These are phyloP conservation scores for Yamadazyma sp. DNA, from an alignment of 805 yeast species.

Conservation along the genomic window DNA sequence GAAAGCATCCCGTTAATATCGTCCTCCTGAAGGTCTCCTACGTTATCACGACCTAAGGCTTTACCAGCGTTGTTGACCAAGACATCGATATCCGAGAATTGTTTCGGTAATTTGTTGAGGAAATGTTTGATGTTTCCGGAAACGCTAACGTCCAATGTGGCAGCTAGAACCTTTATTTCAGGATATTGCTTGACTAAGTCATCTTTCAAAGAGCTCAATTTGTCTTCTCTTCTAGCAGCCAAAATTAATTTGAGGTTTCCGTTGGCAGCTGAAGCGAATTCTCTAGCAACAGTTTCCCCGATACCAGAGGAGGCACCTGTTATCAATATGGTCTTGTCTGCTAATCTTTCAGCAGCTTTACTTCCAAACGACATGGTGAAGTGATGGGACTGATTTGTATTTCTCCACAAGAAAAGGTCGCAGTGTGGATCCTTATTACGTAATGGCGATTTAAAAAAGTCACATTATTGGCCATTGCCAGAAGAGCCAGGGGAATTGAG, in stretches of 20 bases:
- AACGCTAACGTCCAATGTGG: constrained; percentile 32
- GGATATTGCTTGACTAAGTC: constrained; percentile 26
- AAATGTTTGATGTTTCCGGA: constrained; percentile 28
- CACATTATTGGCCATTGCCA: no score
- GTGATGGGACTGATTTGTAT: no score
- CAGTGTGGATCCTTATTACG: no score
- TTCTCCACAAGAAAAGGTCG: no score
- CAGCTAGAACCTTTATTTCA: constrained; percentile 28
- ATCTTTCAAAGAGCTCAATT: constrained; percentile 25
- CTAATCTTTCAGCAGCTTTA: constrained; percentile 40
- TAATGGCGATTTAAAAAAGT: no score
- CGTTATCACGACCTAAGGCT: constrained; percentile 34
- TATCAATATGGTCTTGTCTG: constrained; percentile 35
- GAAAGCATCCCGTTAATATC: constrained; percentile 38
- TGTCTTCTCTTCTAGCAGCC: constrained; percentile 38
- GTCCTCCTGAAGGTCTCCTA: constrained; percentile 30
- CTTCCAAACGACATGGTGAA: constrained; percentile 40
- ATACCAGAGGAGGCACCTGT: constrained; percentile 46
- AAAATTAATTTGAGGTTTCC: constrained; percentile 37
- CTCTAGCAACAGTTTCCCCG: constrained; percentile 42
- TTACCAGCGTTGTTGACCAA: constrained; percentile 42
- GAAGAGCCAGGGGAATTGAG: no score
- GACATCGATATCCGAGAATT: constrained; percentile 37
- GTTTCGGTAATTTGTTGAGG: constrained; percentile 28
- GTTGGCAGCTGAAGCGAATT: constrained; percentile 39